phyloP scores from a whole-genome alignment of 1,284 basidiomycete genomes.

The Ceratobasidium papillatum region DNA sequence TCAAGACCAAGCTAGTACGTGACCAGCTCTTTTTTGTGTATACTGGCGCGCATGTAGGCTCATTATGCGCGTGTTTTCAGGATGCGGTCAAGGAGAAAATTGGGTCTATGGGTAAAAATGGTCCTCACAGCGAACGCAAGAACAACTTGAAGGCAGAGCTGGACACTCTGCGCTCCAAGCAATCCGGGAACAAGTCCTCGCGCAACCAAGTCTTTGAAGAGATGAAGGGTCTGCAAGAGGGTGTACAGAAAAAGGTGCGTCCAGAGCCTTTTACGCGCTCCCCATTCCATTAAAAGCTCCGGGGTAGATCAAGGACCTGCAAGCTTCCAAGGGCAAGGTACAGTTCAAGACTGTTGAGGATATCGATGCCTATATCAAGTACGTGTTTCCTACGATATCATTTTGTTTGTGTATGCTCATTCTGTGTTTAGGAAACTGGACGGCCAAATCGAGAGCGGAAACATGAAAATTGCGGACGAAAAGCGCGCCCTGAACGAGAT shows the following conservation, averaged over 20 bases:
- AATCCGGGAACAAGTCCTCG: constrained; percentile 80
- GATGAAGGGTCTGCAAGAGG: constrained; percentile 83
- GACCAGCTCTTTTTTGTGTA: neutral
- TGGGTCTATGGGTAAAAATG: constrained; percentile 64
- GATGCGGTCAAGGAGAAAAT: constrained; percentile 83
- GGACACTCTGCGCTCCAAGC: constrained; percentile 79
- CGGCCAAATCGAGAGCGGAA: constrained; percentile 90
- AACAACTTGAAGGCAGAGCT: constrained; percentile 82
- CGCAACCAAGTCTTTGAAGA: constrained; percentile 84
- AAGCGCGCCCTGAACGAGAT: constrained; percentile 95
- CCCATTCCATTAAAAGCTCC: constrained; percentile 38
- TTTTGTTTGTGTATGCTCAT: neutral
- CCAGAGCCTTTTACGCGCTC: neutral
- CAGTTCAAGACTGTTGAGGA: constrained; percentile 90
- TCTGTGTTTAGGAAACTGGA: constrained; percentile 72
- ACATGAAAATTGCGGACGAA: constrained; percentile 93
- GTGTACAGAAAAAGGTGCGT: constrained; percentile 81
- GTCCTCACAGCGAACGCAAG: constrained; percentile 75
- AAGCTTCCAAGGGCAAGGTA: constrained; percentile 81
- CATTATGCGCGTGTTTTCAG: constrained; percentile 56
- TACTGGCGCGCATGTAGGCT: constrained; percentile 10
- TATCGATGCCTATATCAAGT: constrained; percentile 88
- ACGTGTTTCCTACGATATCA: constrained; percentile 49
- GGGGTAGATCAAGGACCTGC: constrained; percentile 84
- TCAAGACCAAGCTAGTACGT: constrained; percentile 83